These are phyloP conservation scores for Zalerion maritima DNA, from an alignment of 495 filamentous ascomycete species.

Conservation along the genomic window DNA sequence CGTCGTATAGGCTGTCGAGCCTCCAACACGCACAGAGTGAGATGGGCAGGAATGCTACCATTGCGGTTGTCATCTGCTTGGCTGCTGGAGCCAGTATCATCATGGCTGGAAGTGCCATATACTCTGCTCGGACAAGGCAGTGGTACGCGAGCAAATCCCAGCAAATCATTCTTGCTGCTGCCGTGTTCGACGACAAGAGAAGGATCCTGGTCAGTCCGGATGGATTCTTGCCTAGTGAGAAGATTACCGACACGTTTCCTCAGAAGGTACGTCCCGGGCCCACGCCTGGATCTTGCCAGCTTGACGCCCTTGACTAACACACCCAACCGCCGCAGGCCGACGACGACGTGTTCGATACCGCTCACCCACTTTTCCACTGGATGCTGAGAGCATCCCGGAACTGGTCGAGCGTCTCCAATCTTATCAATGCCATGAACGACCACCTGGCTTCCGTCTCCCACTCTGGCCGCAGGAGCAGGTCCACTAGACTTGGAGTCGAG, in stretches of 20 bases:
- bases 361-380: conserved; percentile 59
- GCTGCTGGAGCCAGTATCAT: no score
- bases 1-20: conserved; percentile 38
- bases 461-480: no score
- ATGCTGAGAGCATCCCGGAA: conserved; percentile 50
- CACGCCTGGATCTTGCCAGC: neutral
- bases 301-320: conserved; percentile 2
- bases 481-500: no score
- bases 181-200: conserved; percentile 49
- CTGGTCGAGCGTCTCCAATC: no score
- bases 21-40: conserved; percentile 14
- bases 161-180: conserved; percentile 52
- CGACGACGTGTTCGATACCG: conserved; percentile 52
- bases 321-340: conserved; percentile 40
- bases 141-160: conserved; percentile 42
- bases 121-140: no score
- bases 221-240: conserved; percentile 47
- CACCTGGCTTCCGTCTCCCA: no score
- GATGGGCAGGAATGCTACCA: conserved; percentile 38
- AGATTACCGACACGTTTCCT: conserved; percentile 51
- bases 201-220: conserved; percentile 53
- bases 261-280: conserved; percentile 33
- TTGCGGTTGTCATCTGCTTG: conserved; percentile 50
- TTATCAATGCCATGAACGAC: no score
- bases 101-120: no score